Percentiles rank a stretch among this genome's conserved stretches.
Conservation (phyloP, 176 grass and related monocot species). For the Otatea glauca region DNA sequence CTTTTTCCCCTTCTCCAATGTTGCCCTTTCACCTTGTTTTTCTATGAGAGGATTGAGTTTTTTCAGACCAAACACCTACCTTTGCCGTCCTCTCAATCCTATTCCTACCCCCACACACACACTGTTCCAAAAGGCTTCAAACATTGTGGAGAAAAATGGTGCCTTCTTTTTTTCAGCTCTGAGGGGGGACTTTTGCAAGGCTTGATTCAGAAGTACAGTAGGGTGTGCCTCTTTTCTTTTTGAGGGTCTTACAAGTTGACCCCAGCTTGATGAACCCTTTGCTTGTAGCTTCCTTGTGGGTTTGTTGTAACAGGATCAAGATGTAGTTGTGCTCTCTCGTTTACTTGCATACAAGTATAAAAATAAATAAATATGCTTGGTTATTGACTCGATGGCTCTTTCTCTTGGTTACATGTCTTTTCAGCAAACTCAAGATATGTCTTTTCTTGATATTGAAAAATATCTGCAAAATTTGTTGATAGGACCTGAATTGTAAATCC, state of each 20-base stretch:
- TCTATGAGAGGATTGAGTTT: constrained; percentile 42
- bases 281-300: constrained; percentile 54
- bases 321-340: constrained; percentile 52
- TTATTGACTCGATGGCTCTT: constrained; percentile 36
- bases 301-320: constrained; percentile 56
- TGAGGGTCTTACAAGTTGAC: constrained; percentile 39
- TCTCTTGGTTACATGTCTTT: constrained; percentile 38
- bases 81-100: constrained; percentile 47
- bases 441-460: constrained; percentile 29
- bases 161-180: constrained; percentile 54
- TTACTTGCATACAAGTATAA: constrained; percentile 54
- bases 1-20: constrained; percentile 40
- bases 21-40: constrained; percentile 56
- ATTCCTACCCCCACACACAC: constrained; percentile 15
- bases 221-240: constrained; percentile 44
- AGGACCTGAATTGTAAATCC: neutral
- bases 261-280: constrained; percentile 44
- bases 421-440: constrained; percentile 39
- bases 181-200: constrained; percentile 47
- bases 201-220: constrained; percentile 52
- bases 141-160: constrained; percentile 59
- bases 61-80: constrained; percentile 53
- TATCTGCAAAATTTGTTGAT: constrained; percentile 8
- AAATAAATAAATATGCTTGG: constrained; percentile 60
- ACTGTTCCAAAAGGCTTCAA: constrained; percentile 48